Evolutionary conservation across 768 basidiomycete genomes (phyloP), one percentile per base, ranked within the genome.

Genomic region (Coprinopsis cinerea): DNA sequence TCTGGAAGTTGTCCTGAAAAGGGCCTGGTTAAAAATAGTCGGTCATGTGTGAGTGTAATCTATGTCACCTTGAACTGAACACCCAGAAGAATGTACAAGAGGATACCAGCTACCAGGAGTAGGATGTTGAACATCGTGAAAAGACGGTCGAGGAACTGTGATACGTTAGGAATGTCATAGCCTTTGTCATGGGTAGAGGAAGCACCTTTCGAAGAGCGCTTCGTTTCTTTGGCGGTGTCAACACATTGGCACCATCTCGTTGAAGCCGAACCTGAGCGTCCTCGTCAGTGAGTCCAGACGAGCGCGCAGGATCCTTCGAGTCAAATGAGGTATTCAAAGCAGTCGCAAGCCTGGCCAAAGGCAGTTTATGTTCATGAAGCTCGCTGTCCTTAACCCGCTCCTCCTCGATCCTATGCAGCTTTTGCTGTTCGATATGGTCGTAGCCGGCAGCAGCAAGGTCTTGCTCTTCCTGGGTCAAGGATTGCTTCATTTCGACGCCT

Each of bases 381-480:
- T 85, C 82, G 15, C 18, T 20, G 18, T 49, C 22, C 17, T 53
- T 30, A 11, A 20, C 49, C 17, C 43, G 28, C 24, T 66, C 55
- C 32, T 65, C 59, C 25, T 62, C 57, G 15, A 51, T 65, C 35
- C 67, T 63, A 40, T 67, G 66, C 11, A 59, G 56, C 53, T 76
- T 75, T 47, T 73, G 67, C 30, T 54, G 67, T 25, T 75, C 67
- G 23, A 85, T 68, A 58, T 83, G 79, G 44, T 79, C 79, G 59
- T 85, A 85, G 1, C 82, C 82, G n/a, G 82, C 82, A 1, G 76
- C 79, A 13, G 81, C 79, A 42, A 85, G 75, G 43, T 81, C 79
- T 55, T 72, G 77, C 50, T 84, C 82, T 59, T 84, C 82, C 56
- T 78, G 73, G n/a, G 82, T 83, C 61, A 83, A 62, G 48, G 81